Evolutionary conservation across 805 yeast genomes (phyloP).

Genomic region (Deakozyma indianensis): DNA sequence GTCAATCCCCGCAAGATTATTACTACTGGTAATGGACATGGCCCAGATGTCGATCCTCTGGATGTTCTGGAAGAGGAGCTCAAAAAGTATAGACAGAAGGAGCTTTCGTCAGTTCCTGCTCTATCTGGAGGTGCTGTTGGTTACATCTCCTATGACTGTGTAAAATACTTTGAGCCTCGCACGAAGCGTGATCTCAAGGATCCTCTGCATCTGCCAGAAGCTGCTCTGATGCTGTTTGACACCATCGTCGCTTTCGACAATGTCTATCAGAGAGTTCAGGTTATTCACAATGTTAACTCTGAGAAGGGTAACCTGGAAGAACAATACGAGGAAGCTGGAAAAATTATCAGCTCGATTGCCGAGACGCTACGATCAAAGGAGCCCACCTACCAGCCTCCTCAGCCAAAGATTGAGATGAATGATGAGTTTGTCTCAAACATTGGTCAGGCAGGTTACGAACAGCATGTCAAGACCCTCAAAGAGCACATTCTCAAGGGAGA

Average conservation of each 20-base stretch:
- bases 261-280: slow-evolving; percentile 84
- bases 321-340: slow-evolving; percentile 46
- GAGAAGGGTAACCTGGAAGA: slow-evolving; percentile 24
- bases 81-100: slow-evolving; percentile 51
- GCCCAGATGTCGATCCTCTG: slow-evolving; percentile 68
- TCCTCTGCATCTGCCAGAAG: slow-evolving; percentile 75
- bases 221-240: slow-evolving; percentile 83
- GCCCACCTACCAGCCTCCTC: slow-evolving; percentile 41
- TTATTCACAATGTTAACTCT: slow-evolving; percentile 64
- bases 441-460: slow-evolving; percentile 88
- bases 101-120: slow-evolving; percentile 42
- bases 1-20: slow-evolving; percentile 69
- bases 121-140: slow-evolving; percentile 96
- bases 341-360: slow-evolving; percentile 35
- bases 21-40: slow-evolving; percentile 60
- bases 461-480: slow-evolving; percentile 61
- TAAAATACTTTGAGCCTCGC: slow-evolving; percentile 90
- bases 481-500: slow-evolving; percentile 81
- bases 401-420: slow-evolving; percentile 50
- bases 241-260: slow-evolving; percentile 84
- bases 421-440: slow-evolving; percentile 75
- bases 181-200: slow-evolving; percentile 66
- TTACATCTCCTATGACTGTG: slow-evolving; percentile 90
- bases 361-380: slow-evolving; percentile 26
- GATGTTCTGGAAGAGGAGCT: slow-evolving; percentile 61